phyloP scores from a whole-genome alignment of 352 stramenopile species.

The Phytophthora cryptogea region DNA sequence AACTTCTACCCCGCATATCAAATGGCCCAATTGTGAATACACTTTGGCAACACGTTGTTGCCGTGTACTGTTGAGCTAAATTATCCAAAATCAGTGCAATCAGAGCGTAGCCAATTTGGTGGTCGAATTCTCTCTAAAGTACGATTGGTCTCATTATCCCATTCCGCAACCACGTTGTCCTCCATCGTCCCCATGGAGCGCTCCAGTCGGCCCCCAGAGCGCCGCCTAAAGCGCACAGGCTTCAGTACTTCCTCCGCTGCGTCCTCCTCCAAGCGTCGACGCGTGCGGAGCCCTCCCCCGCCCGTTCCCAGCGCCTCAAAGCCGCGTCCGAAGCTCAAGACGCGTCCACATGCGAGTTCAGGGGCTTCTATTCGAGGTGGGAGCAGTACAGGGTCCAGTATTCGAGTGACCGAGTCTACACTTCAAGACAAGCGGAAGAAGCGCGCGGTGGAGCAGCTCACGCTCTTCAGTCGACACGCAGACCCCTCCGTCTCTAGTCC shows the following conservation, averaged over 20 bases:
- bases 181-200: background rate
- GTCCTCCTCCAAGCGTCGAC: conserved; percentile 15
- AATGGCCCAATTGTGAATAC: no score
- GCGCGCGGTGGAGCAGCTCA: conserved; percentile 2
- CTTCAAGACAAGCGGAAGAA: conserved; percentile 9
- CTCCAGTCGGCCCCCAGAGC: background rate
- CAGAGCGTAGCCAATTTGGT: no score
- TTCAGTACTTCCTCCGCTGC: background rate
- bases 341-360: background rate
- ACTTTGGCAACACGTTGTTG: no score
- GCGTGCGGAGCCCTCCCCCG: conserved; percentile 2
- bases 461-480: conserved; percentile 33
- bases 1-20: no score
- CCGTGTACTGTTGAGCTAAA: no score
- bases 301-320: background rate
- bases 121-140: no score
- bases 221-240: conserved; percentile 23
- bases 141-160: no score
- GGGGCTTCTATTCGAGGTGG: no score
- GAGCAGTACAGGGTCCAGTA: background rate
- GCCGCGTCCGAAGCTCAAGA: conserved; percentile 8
- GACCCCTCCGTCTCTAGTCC: conserved; percentile 25
- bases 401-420: background rate
- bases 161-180: no score
- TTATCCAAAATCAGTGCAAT: no score